A percentile compares a stretch with the other conserved stretches of the same genome.
These are phyloP conservation scores for Geopyxis carbonaria DNA, from an alignment of 495 filamentous ascomycete species.

Conservation along the genomic window DNA sequence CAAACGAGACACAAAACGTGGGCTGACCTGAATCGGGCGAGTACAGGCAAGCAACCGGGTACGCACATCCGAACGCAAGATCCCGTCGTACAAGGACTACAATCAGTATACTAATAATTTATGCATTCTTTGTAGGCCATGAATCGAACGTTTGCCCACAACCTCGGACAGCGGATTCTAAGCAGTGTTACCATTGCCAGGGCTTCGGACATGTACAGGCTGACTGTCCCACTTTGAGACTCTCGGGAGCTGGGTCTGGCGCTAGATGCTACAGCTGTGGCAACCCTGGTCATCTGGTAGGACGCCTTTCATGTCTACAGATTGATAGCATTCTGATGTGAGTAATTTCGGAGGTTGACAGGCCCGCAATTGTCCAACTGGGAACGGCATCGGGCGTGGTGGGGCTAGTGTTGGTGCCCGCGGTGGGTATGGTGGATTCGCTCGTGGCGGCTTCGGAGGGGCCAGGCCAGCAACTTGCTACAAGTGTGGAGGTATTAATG, in stretches of 20 bases:
- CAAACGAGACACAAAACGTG: no score
- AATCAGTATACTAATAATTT: background rate
- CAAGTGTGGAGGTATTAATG: constrained; percentile 63
- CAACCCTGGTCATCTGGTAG: constrained; percentile 72
- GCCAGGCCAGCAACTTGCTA: constrained; percentile 88
- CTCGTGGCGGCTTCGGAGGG: constrained; percentile 45
- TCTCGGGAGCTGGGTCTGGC: constrained; percentile 54
- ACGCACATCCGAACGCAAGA: constrained; percentile 16
- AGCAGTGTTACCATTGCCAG: constrained; percentile 99
- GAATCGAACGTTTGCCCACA: constrained; percentile 94
- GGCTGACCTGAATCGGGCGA: constrained; percentile 18
- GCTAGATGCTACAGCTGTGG: constrained; percentile 94
- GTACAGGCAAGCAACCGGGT: constrained; percentile 70
- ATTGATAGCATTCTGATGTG: constrained; percentile 1
- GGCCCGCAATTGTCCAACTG: constrained; percentile 69
- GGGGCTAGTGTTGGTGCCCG: constrained; percentile 39
- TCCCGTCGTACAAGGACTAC: background rate
- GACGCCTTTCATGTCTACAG: background rate
- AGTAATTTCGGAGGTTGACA: constrained; percentile 8
- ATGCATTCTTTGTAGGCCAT: constrained; percentile 46
- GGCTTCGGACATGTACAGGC: constrained; percentile 96
- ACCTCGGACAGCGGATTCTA: constrained; percentile 90
- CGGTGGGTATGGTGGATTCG: constrained; percentile 50
- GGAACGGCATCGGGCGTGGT: constrained; percentile 43
- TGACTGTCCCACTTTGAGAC: constrained; percentile 90